Base-by-base conservation (phyloP, 805 yeast species). In the Yarrowia sp. region DNA sequence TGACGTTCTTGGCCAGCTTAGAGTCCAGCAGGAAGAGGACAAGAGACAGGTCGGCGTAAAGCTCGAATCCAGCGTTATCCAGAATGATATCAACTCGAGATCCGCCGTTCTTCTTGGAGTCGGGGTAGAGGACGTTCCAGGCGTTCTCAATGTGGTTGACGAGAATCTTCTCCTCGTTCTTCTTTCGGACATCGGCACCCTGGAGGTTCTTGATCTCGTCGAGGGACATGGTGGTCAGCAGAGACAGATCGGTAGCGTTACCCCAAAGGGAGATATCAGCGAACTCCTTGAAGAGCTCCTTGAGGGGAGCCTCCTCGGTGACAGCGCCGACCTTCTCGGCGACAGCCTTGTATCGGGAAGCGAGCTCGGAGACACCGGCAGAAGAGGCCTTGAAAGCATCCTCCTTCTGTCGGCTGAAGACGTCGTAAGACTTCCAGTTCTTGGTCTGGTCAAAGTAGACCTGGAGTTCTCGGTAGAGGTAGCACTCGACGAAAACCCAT, bases 221-320 rank as follows among this genome's bases (percentile, higher is more conserved):
- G 38, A 92, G 77, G 19, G 81, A 72, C 45, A 78, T 75, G 8
- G 92, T 87, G n/a, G 94, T 92, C 71, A 95, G 82, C 67, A 96
- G 81, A 0, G 98, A 92, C 75, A 95, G 83, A 78, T 95, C 99
- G 4, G 98, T 91, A 19, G 98, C 98, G 78, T 95, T 95, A 36
- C 99, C 99, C 99, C 99, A 95, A 67, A 95, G 79, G 0, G 97
- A 91, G 68, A 94, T 86, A 76, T 92, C 97, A 52, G 90, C 79
- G 71, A 93, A 90, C 77, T 95, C 99, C 71, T 83, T 85, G 81
- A 92, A 93, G 55, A 92, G 80, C 12, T 89, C 73, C 70, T 82
- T 77, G 71, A 88, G 77, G 0, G 83, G 77, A 5, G 84, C 87
- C 0, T 70, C 70, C 69, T 82, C 84, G 3, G 68, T 26, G 52